These are phyloP conservation scores for Nadsonia commutata DNA, from an alignment of 1,139 yeast genomes.

Conservation along the genomic window DNA sequence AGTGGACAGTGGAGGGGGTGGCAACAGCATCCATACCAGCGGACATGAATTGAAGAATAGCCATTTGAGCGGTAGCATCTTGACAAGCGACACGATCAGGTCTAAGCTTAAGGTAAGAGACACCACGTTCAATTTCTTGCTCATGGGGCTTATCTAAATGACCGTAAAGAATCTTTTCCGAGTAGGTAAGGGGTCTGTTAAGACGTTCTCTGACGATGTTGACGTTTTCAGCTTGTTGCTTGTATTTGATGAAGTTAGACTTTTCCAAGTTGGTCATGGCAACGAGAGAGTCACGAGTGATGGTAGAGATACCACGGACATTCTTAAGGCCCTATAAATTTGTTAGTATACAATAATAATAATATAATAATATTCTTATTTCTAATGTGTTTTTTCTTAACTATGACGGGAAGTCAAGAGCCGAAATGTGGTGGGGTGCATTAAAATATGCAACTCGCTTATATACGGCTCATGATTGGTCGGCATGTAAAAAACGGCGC, in stretches of 20 bases:
- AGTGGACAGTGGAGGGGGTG: conserved; percentile 95
- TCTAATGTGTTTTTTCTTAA: conserved; percentile 40
- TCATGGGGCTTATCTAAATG: conserved; percentile 93
- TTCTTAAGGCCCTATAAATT: background rate
- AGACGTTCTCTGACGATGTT: conserved; percentile 77
- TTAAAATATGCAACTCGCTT: too few relatives aligned
- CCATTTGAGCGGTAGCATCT: conserved; percentile 99
- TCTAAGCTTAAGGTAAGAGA: conserved; percentile 87
- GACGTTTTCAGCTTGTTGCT: conserved; percentile 50
- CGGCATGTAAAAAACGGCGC: too few relatives aligned
- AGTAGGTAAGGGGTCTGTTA: conserved; percentile 89
- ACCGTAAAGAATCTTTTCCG: conserved; percentile 91
- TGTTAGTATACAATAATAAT: too few relatives aligned
- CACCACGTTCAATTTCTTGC: conserved; percentile 93
- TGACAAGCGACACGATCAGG: conserved; percentile 99
- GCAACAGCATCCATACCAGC: conserved; percentile 92
- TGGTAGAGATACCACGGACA: conserved; percentile 24
- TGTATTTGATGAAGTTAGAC: conserved; percentile 48
- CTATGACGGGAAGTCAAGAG: conserved; percentile 3
- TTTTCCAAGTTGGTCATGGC: conserved; percentile 81
- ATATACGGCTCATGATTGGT: too few relatives aligned
- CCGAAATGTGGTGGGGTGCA: too few relatives aligned
- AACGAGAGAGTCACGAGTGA: conserved; percentile 86
- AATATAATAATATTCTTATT: too few relatives aligned
- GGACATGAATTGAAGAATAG: conserved; percentile 94